Evolutionary conservation across 306 rosid genomes (phyloP).

Genomic region (Chamaecrista fasciculata): DNA sequence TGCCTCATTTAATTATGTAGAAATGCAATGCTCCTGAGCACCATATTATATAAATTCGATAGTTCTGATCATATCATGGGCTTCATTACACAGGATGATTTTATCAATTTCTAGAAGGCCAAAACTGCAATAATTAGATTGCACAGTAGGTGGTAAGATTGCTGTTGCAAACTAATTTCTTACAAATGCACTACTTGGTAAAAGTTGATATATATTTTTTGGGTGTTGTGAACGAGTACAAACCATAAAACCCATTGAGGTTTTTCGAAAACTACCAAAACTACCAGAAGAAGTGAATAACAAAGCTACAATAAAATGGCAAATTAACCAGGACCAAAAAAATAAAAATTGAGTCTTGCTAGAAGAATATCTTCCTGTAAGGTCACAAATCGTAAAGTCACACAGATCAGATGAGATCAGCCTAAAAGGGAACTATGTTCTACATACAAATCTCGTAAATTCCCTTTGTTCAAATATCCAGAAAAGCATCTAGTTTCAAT

Average conservation of each 20-base stretch:
- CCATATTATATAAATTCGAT: slow-evolving; percentile 3
- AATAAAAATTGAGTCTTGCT: background rate
- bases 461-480: background rate
- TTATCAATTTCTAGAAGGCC: background rate
- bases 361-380: too few relatives aligned
- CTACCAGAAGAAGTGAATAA: background rate
- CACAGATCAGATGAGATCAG: background rate
- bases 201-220: background rate
- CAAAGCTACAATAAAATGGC: background rate
- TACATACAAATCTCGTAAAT: background rate
- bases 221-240: background rate
- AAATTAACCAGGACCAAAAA: slow-evolving; percentile 1
- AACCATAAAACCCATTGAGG: background rate
- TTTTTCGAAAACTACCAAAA: background rate
- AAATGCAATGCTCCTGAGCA: background rate
- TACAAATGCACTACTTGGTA: background rate
- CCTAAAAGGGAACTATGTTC: background rate
- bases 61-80: background rate
- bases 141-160: background rate
- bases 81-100: background rate
- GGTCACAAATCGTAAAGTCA: too few relatives aligned
- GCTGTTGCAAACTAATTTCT: background rate
- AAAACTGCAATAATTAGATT: background rate
- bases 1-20: background rate
- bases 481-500: background rate